A percentile compares a stretch with the other conserved stretches of the same genome.
phyloP scores from a whole-genome alignment of 352 stramenopile genomes.

The Phytophthora meadii region DNA sequence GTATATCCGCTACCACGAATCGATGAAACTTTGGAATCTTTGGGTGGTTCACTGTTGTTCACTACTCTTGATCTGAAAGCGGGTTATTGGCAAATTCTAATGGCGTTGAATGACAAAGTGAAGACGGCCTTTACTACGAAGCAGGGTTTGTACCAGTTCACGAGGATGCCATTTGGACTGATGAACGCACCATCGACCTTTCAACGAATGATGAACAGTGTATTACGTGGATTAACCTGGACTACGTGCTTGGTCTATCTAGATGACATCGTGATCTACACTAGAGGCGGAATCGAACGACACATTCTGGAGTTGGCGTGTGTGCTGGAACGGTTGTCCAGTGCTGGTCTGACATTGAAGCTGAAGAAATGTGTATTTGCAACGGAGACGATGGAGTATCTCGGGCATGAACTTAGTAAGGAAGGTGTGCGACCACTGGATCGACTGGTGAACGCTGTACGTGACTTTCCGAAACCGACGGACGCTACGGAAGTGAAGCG shows the following conservation, averaged over 20 bases:
- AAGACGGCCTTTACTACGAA: conserved; percentile 1
- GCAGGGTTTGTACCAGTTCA: not conserved
- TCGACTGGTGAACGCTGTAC: not conserved
- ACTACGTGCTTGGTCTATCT: not conserved
- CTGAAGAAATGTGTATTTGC: conserved; percentile 2
- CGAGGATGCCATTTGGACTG: not conserved
- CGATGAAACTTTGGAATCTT: not conserved
- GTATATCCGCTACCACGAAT: not conserved
- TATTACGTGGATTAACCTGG: not conserved
- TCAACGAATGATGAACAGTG: not conserved
- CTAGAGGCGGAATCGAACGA: not conserved
- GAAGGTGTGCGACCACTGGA: not conserved
- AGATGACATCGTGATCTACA: not conserved
- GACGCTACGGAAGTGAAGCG: not conserved
- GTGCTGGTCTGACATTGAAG: not conserved
- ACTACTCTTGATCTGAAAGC: not conserved
- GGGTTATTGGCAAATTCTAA: not conserved
- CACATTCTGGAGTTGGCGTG: not conserved
- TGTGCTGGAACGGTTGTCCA: not conserved
- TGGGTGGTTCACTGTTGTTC: not conserved
- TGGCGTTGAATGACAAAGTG: not conserved
- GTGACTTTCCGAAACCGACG: not conserved
- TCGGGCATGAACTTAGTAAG: not conserved
- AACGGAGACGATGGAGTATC: not conserved
- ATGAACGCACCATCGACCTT: not conserved